Conservation (phyloP, 2,329 filamentous ascomycete genomes). For the Xenoacremonium recifei region DNA sequence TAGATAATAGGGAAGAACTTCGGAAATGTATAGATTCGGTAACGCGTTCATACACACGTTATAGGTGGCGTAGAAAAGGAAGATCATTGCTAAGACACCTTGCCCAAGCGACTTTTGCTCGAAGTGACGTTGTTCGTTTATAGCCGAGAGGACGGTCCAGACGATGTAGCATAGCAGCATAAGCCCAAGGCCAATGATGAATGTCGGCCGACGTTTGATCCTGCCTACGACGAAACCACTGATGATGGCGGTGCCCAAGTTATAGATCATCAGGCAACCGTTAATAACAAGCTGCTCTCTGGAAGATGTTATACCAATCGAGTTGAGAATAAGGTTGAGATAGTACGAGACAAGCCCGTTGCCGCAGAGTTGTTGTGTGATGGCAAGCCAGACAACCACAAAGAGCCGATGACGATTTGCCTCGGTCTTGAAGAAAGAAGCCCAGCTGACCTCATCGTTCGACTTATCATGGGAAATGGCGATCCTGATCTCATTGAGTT, state of each 20-base stretch:
- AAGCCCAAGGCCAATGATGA: constrained; percentile 8
- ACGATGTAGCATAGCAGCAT: constrained; percentile 30
- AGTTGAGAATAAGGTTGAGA: constrained; percentile 31
- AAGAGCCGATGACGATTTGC: constrained; percentile 20
- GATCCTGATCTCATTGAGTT: constrained; percentile 7
- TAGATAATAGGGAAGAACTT: constrained; percentile 49
- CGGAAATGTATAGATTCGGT: constrained; percentile 45
- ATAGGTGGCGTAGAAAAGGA: constrained; percentile 37
- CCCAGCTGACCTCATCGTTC: not conserved
- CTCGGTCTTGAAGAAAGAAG: not conserved
- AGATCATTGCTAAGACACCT: constrained; percentile 28
- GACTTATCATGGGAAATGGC: constrained; percentile 7
- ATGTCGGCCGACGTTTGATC: not conserved
- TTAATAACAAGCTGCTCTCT: constrained; percentile 38
- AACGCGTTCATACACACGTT: constrained; percentile 52
- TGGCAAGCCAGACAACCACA: constrained; percentile 13
- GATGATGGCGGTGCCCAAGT: constrained; percentile 30
- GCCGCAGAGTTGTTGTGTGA: constrained; percentile 17
- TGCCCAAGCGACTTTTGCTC: constrained; percentile 16
- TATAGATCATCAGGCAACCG: constrained; percentile 32
- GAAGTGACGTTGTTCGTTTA: constrained; percentile 18
- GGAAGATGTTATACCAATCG: constrained; percentile 32
- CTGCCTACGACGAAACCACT: constrained; percentile 21
- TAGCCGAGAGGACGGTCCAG: constrained; percentile 30
- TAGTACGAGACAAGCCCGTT: constrained; percentile 35